Conservation (phyloP, 2,329 filamentous ascomycete species). For the Cytospora piceae region DNA sequence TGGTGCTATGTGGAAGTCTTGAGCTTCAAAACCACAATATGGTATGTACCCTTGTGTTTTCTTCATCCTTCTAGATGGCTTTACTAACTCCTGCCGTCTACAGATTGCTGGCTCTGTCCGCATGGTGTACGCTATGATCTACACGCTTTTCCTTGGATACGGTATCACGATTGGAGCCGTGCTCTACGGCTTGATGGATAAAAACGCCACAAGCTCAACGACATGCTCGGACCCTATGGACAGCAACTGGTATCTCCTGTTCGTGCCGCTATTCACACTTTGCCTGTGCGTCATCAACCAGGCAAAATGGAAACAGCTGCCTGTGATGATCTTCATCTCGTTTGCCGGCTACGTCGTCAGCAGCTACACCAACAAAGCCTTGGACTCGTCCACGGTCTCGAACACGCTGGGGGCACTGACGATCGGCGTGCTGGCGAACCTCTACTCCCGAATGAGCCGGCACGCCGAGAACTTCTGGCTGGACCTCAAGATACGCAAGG, state of each 20-base stretch:
- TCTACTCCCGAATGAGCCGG: conserved; percentile 72
- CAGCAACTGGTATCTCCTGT: conserved; percentile 56
- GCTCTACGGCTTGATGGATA: conserved; percentile 65
- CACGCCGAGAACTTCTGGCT: conserved; percentile 59
- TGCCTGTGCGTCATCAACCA: conserved; percentile 68
- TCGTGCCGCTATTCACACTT: conserved; percentile 69
- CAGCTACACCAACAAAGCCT: conserved; percentile 71
- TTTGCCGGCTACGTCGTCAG: conserved; percentile 76
- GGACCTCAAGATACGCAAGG: conserved; percentile 46
- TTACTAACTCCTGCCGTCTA: neutral
- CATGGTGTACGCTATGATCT: conserved; percentile 76
- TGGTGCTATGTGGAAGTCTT: conserved; percentile 61
- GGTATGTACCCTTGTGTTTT: neutral
- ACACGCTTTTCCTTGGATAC: conserved; percentile 73
- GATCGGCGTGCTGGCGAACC: conserved; percentile 76
- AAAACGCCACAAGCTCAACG: conserved; percentile 52
- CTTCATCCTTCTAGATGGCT: neutral
- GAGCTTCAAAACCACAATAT: conserved; percentile 72
- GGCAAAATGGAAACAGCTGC: conserved; percentile 77
- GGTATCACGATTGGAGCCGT: conserved; percentile 70
- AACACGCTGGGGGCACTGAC: conserved; percentile 78
- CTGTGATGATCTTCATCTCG: conserved; percentile 75
- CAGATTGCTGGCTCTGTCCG: conserved; percentile 69
- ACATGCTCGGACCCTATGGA: conserved; percentile 49
- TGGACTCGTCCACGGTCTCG: conserved; percentile 72